phyloP scores from a whole-genome alignment of 257 asterid genomes.

The Plantago ovata region DNA sequence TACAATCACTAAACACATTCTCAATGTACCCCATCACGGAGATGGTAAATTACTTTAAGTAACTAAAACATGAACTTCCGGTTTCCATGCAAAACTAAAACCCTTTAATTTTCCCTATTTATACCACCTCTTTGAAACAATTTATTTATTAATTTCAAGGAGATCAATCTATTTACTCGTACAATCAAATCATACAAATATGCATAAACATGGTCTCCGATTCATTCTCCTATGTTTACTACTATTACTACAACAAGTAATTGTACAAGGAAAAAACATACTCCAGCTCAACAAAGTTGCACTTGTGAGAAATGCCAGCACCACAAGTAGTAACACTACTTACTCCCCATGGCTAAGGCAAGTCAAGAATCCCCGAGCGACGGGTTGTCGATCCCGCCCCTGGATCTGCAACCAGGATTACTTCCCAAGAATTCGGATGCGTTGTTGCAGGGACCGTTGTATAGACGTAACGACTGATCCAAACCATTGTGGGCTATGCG shows the following conservation, averaged over 20 bases:
- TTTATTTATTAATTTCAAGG: neutral
- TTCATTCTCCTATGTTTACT: slow-evolving; percentile 16
- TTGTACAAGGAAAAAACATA: slow-evolving; percentile 20
- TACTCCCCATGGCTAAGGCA: slow-evolving; percentile 35
- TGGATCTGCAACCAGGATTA: slow-evolving; percentile 52
- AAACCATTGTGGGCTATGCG: slow-evolving; percentile 65
- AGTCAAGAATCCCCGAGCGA: slow-evolving; percentile 27
- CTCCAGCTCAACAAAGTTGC: slow-evolving; percentile 3
- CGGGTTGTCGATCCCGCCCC: slow-evolving; percentile 54
- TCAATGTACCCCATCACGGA: slow-evolving; percentile 26
- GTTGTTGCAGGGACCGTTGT: slow-evolving; percentile 62
- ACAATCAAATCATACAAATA: slow-evolving; percentile 17
- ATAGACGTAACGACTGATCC: slow-evolving; percentile 48
- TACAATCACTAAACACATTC: neutral
- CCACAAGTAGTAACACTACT: slow-evolving; percentile 22
- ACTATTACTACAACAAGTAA: neutral
- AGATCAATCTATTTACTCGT: neutral
- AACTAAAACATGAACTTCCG: slow-evolving; percentile 31
- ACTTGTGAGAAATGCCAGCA: slow-evolving; percentile 3
- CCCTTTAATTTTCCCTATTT: slow-evolving; percentile 21
- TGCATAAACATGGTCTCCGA: neutral
- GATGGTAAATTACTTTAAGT: slow-evolving; percentile 17
- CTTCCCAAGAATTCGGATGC: slow-evolving; percentile 25
- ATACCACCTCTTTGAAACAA: neutral
- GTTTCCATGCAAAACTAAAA: slow-evolving; percentile 13